Conservation (phyloP, 768 basidiomycete genomes). For the Clavaria fumosa region DNA sequence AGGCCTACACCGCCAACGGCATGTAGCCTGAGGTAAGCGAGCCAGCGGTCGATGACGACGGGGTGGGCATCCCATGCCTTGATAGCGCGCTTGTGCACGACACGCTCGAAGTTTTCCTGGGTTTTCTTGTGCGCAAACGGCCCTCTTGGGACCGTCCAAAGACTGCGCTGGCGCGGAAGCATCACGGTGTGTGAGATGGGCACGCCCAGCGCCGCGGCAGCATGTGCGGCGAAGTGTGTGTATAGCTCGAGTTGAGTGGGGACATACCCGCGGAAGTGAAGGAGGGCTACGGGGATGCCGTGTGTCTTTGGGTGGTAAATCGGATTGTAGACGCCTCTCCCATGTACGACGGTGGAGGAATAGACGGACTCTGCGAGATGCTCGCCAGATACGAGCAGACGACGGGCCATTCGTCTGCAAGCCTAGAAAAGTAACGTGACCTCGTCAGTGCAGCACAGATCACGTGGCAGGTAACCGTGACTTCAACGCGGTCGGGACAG, state of each 20-base stretch:
- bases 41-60: constrained; percentile 66
- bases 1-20: constrained; percentile 79
- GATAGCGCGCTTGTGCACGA: constrained; percentile 69
- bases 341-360: background rate
- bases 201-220: constrained; percentile 73
- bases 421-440: too few relatives aligned
- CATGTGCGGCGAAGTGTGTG: constrained; percentile 69
- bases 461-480: too few relatives aligned
- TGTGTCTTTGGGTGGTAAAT: constrained; percentile 46
- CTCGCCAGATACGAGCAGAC: too few relatives aligned
- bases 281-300: constrained; percentile 58
- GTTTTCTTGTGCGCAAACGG: constrained; percentile 90
- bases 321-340: constrained; percentile 36
- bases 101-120: constrained; percentile 90
- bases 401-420: too few relatives aligned
- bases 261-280: constrained; percentile 75
- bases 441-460: too few relatives aligned
- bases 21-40: constrained; percentile 62
- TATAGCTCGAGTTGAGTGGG: constrained; percentile 56
- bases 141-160: constrained; percentile 75
- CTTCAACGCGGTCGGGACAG: too few relatives aligned
- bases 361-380: too few relatives aligned
- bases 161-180: constrained; percentile 58
- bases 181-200: constrained; percentile 48
- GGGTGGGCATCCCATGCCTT: constrained; percentile 84